Conservation (phyloP, 768 basidiomycete genomes). For the Cystofilobasidium ferigula region DNA sequence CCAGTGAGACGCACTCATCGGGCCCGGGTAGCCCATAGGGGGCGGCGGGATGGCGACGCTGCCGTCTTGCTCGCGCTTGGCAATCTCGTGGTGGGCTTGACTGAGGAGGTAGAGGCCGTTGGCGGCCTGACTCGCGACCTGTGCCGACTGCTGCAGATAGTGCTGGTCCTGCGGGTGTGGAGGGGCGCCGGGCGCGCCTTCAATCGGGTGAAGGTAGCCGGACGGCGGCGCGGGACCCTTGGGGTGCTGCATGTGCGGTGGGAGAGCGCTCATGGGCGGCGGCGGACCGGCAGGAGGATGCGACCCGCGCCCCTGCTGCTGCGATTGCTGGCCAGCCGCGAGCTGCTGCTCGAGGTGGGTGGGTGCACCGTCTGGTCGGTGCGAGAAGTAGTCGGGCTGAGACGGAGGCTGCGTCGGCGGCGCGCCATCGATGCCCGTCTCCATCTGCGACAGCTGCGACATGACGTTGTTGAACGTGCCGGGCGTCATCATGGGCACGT, state of each 20-base stretch:
- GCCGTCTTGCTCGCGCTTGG: conserved; percentile 54
- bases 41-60: neutral
- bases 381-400: conserved; percentile 25
- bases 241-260: neutral
- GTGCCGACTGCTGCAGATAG: conserved; percentile 11
- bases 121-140: conserved; percentile 58
- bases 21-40: neutral
- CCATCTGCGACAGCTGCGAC: conserved; percentile 40
- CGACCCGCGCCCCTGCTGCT: neutral
- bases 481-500: conserved; percentile 17
- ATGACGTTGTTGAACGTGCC: conserved; percentile 59
- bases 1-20: neutral
- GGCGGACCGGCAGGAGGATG: no score
- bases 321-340: neutral
- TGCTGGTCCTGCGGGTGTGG: conserved; percentile 23
- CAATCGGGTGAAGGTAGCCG: conserved; percentile 10
- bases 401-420: neutral
- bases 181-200: neutral
- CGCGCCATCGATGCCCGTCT: conserved; percentile 26
- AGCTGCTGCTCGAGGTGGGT: conserved; percentile 27
- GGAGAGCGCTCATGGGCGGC: neutral
- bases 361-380: conserved; percentile 14
- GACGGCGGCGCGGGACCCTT: neutral
- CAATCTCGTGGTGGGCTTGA: conserved; percentile 91
- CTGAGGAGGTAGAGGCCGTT: conserved; percentile 88